A percentile compares a stretch with the other conserved stretches of the same genome.
These are phyloP conservation scores for Stemphylium vesicarium DNA, from an alignment of 2,329 filamentous ascomycete genomes.

Conservation along the genomic window DNA sequence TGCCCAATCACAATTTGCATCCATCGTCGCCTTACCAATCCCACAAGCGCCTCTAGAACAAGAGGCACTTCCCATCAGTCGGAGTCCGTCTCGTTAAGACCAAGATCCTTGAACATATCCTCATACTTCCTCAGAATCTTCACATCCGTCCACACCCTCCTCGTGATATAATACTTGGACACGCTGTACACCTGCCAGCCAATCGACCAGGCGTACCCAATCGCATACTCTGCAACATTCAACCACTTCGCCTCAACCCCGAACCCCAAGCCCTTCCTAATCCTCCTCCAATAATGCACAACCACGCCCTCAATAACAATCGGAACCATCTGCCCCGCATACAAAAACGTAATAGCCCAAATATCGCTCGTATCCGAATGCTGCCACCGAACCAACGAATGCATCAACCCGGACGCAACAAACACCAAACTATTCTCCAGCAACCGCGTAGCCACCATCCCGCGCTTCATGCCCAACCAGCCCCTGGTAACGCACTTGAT, in stretches of 20 bases:
- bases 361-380: conserved; percentile 12
- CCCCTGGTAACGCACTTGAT: conserved; percentile 20
- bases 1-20: no score
- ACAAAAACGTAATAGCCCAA: conserved; percentile 23
- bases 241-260: conserved; percentile 1
- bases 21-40: no score
- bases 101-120: background rate
- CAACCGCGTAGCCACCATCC: conserved; percentile 3
- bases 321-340: conserved; percentile 25
- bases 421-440: conserved; percentile 30
- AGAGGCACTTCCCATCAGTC: background rate
- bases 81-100: conserved; percentile 1
- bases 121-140: background rate
- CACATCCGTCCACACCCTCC: conserved; percentile 20
- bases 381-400: conserved; percentile 19
- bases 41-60: no score
- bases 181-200: conserved; percentile 29
- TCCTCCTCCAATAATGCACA: conserved; percentile 9
- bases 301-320: conserved; percentile 21
- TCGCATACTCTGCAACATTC: conserved; percentile 7
- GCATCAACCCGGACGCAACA: conserved; percentile 21
- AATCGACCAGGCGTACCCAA: conserved; percentile 25
- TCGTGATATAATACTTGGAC: conserved; percentile 16
- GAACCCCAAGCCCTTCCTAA: conserved; percentile 1
- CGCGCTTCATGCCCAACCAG: conserved; percentile 13